These are phyloP conservation scores for Linnemannia hyalina DNA, from an alignment of 192 early-diverging fungal species.

Conservation along the genomic window DNA sequence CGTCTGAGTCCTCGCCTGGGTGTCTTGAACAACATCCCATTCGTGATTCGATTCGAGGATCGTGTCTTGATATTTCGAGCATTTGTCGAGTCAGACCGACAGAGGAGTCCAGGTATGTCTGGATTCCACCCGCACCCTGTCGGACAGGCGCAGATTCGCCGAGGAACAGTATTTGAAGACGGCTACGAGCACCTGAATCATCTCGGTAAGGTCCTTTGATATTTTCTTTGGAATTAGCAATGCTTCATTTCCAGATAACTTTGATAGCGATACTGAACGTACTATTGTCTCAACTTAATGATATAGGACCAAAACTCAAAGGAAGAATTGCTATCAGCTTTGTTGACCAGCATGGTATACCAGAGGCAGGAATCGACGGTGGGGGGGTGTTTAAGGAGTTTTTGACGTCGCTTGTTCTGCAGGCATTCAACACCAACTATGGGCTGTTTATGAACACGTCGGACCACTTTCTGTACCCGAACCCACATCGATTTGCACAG, in stretches of 20 bases:
- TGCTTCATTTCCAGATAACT: not conserved
- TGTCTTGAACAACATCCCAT: constrained; percentile 88
- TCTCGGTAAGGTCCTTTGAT: constrained; percentile 59
- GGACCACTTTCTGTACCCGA: constrained; percentile 81
- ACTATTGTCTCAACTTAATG: not conserved
- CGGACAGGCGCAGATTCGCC: constrained; percentile 70
- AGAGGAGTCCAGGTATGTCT: constrained; percentile 27
- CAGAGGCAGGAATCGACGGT: constrained; percentile 95
- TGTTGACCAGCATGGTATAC: constrained; percentile 84
- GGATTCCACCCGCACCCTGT: constrained; percentile 19
- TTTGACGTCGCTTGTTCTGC: constrained; percentile 76
- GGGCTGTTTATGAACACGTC: constrained; percentile 77
- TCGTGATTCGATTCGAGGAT: constrained; percentile 92
- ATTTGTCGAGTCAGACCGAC: constrained; percentile 79
- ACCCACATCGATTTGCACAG: constrained; percentile 67
- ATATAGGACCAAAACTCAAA: constrained; percentile 74
- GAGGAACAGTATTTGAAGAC: constrained; percentile 91
- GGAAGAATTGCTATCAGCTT: constrained; percentile 87
- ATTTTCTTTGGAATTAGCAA: not conserved
- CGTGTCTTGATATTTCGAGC: constrained; percentile 88
- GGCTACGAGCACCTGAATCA: constrained; percentile 81
- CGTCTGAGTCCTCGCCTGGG: constrained; percentile 66
- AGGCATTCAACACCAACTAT: constrained; percentile 82
- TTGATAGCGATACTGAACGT: not conserved
- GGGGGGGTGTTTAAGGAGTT: constrained; percentile 99